phyloP scores from a whole-genome alignment of 2,329 filamentous ascomycete species.

The Nemania serpens region DNA sequence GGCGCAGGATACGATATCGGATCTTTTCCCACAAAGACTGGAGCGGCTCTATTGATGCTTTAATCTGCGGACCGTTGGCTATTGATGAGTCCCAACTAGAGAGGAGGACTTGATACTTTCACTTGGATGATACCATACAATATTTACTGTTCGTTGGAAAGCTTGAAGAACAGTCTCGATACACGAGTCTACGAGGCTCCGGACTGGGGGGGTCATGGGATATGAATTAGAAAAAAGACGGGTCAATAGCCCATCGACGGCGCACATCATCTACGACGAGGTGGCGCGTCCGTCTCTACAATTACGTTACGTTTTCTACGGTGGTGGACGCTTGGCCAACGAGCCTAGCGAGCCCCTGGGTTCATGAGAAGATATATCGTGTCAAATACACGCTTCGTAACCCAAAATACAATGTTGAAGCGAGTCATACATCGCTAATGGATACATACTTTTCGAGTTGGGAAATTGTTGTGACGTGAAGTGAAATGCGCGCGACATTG shows the following conservation, averaged over 20 bases:
- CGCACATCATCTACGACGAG: constrained; percentile 24
- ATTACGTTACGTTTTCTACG: constrained; percentile 38
- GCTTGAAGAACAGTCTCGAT: constrained; percentile 29
- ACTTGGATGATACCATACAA: constrained; percentile 44
- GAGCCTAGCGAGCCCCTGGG: constrained; percentile 34
- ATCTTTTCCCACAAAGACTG: constrained; percentile 20
- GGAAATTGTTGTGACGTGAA: neutral
- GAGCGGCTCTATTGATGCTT: constrained; percentile 33
- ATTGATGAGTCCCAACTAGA: constrained; percentile 33
- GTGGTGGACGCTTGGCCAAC: constrained; percentile 35
- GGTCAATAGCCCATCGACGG: constrained; percentile 37
- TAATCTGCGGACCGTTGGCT: constrained; percentile 32
- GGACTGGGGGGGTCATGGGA: constrained; percentile 28
- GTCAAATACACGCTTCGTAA: constrained; percentile 35
- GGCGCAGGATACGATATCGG: constrained; percentile 39
- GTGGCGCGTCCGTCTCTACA: constrained; percentile 26
- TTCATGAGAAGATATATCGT: constrained; percentile 28
- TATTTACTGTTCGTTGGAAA: constrained; percentile 25
- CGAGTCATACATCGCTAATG: constrained; percentile 23
- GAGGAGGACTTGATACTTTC: constrained; percentile 38
- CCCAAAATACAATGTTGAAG: constrained; percentile 37
- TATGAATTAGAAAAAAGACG: constrained; percentile 37
- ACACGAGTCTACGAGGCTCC: constrained; percentile 31
- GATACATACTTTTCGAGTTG: neutral
- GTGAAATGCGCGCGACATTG: neutral